Base-by-base conservation (phyloP, 2,329 filamentous ascomycete genomes). In the Fusarium decemcellulare region DNA sequence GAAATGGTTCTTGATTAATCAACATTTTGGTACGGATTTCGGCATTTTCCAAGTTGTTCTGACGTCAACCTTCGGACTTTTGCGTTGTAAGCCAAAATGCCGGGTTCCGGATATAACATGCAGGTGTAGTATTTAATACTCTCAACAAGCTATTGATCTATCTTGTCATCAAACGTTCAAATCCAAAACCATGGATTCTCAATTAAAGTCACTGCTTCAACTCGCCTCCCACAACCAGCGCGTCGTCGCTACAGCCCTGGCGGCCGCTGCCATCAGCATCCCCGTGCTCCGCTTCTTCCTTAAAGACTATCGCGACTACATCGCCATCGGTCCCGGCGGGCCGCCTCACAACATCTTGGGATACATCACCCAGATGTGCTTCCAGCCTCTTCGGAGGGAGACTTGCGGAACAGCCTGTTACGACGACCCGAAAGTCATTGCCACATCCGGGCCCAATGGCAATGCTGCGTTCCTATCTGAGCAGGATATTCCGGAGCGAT, bases 241-340 rank as follows among this genome's bases (percentile, higher is more conserved):
- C 14, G 14, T 70, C 8, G 37, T 29, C 9, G 63, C 48, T 7
- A 57, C 52, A 10, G 48, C 50, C 1, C n/a, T 64, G 8, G 42
- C 36, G 9, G 65, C 59, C 5, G 29, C 36, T 5, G 9, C 43
- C 2, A 43, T 70, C 9, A 56, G 56, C 6, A 30, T 70, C n/a
- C 67, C 67, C 7, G 32, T 65, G 8, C 27, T 68, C 8, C 67
- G 67, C 2, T 29, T 55, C 30, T 67, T 56, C 4, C 36, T 43
- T 9, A 37, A 52, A 8, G 63, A 68, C 34, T 70, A 70, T 12
- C 48, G 36, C 42, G 67, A 53, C 3, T 70, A 70, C 37, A 46
- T 70, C n/a, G 60, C 39, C 30, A 65, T 70, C 10, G 67, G 63
- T 11, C 67, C 67, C n/a, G 58, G 58, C 8, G 58, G 58, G 6